Base-by-base conservation (phyloP, 306 rosid species). In the Sicyos edulis region DNA sequence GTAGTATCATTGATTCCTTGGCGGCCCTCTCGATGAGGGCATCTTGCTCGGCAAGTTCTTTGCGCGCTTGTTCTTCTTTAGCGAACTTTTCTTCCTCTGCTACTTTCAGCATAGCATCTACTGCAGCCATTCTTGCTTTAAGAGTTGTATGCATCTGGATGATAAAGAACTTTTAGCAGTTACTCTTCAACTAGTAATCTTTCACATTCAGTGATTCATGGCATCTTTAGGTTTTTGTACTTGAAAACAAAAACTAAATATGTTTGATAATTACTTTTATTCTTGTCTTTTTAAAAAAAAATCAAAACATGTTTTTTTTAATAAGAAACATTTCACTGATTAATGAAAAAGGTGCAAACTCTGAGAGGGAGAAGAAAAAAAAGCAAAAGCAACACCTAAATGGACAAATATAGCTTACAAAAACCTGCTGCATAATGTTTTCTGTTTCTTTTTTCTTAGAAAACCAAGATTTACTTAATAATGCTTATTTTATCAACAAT, bases 21-120 rank as follows among this genome's bases (percentile, higher is more conserved):
- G 74, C 82, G 53, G 91, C 92, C 82, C 80, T 83, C 86, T 91
- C 92, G 96, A 93, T 85, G 66, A 85, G 74, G 53, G 82, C 81
- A 73, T 93, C 87, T 83, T 89, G 92, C 75, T 87, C 92, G 40
- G 77, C 82, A 79, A 91, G 95, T 57, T 82, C 84, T n/a, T 63
- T 81, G 52, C 45, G 78, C 4, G 89, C 95, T 42, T 81, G 75
- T 69, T 82, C 92, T 82, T 88, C 97, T 79, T 85, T 93, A 73
- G 74, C 84, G 4, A 77, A 72, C 80, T 80, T 91, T 69, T 83
- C 95, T 78, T 54, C 86, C 79, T 88, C 88, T 0, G 83, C 88
- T 67, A 85, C 79, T 74, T 77, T 87, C 87, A 79, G 89, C 77
- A 73, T 21, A 76, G 75, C 88, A 62, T 84, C 91, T 0, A 88